Percentiles rank a stretch among this genome's conserved stretches.
Conservation (phyloP, 176 grass and related monocot species). For the Musa itinerans region DNA sequence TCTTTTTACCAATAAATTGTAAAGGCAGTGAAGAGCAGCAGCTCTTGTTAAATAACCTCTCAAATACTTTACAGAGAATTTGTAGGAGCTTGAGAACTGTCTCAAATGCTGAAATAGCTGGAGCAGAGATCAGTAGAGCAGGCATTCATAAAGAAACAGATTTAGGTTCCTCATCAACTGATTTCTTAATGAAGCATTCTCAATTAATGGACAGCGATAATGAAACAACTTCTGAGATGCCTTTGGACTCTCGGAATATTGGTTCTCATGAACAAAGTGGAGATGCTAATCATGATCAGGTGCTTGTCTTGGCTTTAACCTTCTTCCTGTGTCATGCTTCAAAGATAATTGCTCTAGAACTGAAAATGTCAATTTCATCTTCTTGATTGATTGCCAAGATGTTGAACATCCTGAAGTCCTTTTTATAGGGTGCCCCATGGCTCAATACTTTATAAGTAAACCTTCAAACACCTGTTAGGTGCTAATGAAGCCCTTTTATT, state of each 20-base stretch:
- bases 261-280: neutral
- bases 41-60: slow-evolving; percentile 37
- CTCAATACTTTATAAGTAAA: no score
- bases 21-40: slow-evolving; percentile 41
- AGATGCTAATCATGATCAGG: slow-evolving; percentile 3
- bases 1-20: slow-evolving; percentile 48
- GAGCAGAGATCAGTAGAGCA: slow-evolving; percentile 19
- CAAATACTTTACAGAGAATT: slow-evolving; percentile 33
- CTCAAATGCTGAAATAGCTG: slow-evolving; percentile 39
- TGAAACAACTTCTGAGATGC: slow-evolving; percentile 3
- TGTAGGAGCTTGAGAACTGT: slow-evolving; percentile 49
- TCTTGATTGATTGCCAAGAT: no score
- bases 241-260: neutral
- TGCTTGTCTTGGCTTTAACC: neutral
- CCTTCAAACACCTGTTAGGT: no score
- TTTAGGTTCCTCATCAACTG: slow-evolving; percentile 24
- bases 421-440: no score
- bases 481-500: no score
- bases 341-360: neutral
- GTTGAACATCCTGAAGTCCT: no score
- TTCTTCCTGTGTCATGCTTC: neutral
- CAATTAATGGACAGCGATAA: slow-evolving; percentile 15
- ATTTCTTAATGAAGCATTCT: slow-evolving; percentile 24
- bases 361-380: no score
- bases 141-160: slow-evolving; percentile 6